These are phyloP conservation scores for Coemansia sp. DNA, from an alignment of 192 early-diverging fungal genomes.

Conservation along the genomic window DNA sequence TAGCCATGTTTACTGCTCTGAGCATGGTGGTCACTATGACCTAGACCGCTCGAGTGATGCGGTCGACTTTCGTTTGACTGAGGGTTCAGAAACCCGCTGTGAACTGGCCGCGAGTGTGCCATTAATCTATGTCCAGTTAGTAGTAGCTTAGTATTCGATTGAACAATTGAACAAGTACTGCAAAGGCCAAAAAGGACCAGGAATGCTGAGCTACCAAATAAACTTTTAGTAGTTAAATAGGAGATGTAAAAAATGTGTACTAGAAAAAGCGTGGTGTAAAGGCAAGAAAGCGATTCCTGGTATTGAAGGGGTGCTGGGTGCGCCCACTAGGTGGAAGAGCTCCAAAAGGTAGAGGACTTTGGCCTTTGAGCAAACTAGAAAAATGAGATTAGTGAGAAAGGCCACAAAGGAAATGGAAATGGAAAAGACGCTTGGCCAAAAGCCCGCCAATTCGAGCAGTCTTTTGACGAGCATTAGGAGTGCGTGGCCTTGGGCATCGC, in stretches of 20 bases:
- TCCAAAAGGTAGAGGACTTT: not conserved
- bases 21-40: not conserved
- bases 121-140: not conserved
- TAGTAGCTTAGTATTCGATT: not conserved
- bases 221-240: not conserved
- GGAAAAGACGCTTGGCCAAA: not conserved
- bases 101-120: conserved; percentile 8
- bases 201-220: not conserved
- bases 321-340: not conserved
- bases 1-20: not conserved
- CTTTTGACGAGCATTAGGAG: not conserved
- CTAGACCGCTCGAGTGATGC: not conserved
- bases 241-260: not conserved
- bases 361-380: not conserved
- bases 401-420: not conserved
- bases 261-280: not conserved
- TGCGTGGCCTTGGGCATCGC: not conserved
- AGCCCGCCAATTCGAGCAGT: not conserved
- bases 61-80: conserved; percentile 6
- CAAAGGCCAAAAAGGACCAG: not conserved
- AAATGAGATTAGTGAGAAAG: not conserved
- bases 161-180: not conserved
- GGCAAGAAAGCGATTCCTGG: not conserved
- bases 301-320: not conserved
- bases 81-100: conserved; percentile 5